Conservation (phyloP, 163 green algal species). For the Scenedesmus sp. region DNA sequence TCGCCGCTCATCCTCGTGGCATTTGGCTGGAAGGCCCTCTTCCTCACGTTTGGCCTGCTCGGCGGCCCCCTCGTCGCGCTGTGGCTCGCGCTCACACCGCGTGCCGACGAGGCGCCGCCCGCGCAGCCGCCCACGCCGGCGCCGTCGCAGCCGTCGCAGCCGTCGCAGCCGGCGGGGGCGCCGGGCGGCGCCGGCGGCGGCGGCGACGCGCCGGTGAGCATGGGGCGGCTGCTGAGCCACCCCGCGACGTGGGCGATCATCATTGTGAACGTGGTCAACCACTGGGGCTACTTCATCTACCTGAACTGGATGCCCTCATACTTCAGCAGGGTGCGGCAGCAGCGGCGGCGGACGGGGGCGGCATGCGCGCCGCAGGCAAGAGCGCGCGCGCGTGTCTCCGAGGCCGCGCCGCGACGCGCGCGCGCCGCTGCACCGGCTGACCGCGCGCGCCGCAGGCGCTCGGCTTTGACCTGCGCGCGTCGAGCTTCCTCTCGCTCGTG, state of each 20-base stretch:
- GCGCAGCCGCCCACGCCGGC: background rate
- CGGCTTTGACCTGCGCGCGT: conserved; percentile 79
- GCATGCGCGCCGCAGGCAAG: no score
- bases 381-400: no score
- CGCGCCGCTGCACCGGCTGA: no score
- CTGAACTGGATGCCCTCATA: conserved; percentile 92
- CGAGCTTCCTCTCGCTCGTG: conserved; percentile 82
- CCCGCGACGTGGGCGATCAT: conserved; percentile 85
- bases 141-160: no score
- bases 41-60: conserved; percentile 78
- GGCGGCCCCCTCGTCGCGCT: conserved; percentile 76
- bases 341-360: background rate
- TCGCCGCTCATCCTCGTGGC: conserved; percentile 77
- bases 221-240: conserved; percentile 51
- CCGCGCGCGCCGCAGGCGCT: conserved; percentile 60
- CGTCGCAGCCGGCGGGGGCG: conserved; percentile 4
- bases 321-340: conserved; percentile 82
- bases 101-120: no score
- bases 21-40: conserved; percentile 82
- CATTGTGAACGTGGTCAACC: conserved; percentile 87
- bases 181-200: background rate
- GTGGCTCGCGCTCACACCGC: conserved; percentile 76
- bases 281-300: conserved; percentile 94
- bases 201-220: background rate
- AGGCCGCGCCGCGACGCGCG: no score